Percentiles rank a stretch among this genome's conserved stretches.
phyloP scores from a whole-genome alignment of 441 rosid genomes.

The Brassica hybrid region DNA sequence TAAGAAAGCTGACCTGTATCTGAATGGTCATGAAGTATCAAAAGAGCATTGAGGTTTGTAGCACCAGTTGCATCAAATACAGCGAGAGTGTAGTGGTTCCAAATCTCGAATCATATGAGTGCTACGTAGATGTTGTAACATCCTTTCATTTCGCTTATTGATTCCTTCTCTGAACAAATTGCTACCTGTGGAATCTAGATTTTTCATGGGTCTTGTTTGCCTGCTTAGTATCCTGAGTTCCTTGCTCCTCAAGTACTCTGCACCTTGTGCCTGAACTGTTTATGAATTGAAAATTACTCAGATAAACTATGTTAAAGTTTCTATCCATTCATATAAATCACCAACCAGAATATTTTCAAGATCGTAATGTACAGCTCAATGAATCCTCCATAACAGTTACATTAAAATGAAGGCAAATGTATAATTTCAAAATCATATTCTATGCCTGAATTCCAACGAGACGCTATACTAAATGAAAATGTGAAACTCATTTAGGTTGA shows the following conservation, averaged over 20 bases:
- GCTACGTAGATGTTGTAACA: slow-evolving; percentile 46
- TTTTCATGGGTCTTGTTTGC: slow-evolving; percentile 28
- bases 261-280: slow-evolving; percentile 70
- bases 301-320: not conserved
- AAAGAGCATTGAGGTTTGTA: not conserved
- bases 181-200: slow-evolving; percentile 45
- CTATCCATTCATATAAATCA: not conserved
- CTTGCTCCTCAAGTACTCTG: slow-evolving; percentile 61
- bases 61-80: not conserved
- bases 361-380: not conserved
- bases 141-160: slow-evolving; percentile 55
- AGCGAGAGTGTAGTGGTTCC: slow-evolving; percentile 2
- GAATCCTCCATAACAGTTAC: not conserved
- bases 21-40: not conserved
- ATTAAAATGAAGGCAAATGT: not conserved
- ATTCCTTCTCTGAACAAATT: slow-evolving; percentile 63
- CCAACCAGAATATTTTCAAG: slow-evolving; percentile 3
- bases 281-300: slow-evolving; percentile 28
- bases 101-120: slow-evolving; percentile 21
- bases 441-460: not conserved
- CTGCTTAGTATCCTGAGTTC: slow-evolving; percentile 40
- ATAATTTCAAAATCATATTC: not conserved
- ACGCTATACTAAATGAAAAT: not conserved
- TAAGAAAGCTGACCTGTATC: slow-evolving; percentile 11
- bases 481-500: slow-evolving; percentile 8